Evolutionary conservation across 176 grass and related monocot species (phyloP), one percentile per base, ranked within the genome.

Genomic region (Oropetium thomaeum): DNA sequence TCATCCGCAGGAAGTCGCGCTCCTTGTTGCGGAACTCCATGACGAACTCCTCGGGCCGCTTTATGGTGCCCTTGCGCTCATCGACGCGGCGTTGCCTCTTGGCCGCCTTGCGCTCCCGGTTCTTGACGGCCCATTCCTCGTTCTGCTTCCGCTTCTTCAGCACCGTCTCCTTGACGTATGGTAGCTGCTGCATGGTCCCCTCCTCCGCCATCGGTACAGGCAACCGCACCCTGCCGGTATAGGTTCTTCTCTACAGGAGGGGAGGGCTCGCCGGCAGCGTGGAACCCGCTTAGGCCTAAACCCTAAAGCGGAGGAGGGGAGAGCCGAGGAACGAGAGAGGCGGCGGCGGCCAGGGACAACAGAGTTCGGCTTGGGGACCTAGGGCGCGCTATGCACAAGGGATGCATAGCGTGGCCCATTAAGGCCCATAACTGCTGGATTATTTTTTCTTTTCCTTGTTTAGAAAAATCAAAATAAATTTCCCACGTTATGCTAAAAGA

Each of bases 11-110:
- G 75, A 88, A 77, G 75, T 95, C 96, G 84, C 86, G 61, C 79
- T 95, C 96, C 81, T 92, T 95, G 75, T 86, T 86, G 32, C 96
- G 87, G 80, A 82, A 99, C 83, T 92, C 89, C 65, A 67, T 80
- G 67, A 99, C 82, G 71, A 99, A 92, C 6, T 99, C 91, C 84
- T 99, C 91, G 13, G 96, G 96, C 28, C 87, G 81, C 80, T 84
- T 92, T 43, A 99, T 92, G 58, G 60, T 0, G 58, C 38, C 57
- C 77, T 88, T 95, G 71, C 67, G 77, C 33, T 85, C 78, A 29
- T 63, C 43, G 40, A 74, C 67, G 74, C 52, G 70, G 30, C 76
- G 80, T 83, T 82, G 51, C 34, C n/a, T 69, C 78, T 90, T 89
- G 58, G 81, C 82, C 53, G 58, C 72, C 49, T 61, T 58, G 14